These are phyloP conservation scores for Mollisia scopiformis DNA, from an alignment of 2,329 filamentous ascomycete species.

Conservation along the genomic window DNA sequence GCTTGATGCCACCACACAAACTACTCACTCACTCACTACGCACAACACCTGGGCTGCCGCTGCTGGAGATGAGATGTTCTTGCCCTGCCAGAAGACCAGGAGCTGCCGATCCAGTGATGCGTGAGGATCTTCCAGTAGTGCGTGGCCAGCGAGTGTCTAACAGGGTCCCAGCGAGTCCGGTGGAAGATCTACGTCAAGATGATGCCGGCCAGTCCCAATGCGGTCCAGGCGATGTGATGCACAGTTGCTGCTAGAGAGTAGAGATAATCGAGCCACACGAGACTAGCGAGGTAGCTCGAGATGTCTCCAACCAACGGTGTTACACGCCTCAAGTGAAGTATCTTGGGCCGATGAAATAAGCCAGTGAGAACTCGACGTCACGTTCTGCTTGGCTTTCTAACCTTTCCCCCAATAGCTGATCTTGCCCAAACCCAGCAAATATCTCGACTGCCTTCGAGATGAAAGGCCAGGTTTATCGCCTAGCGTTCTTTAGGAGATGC, in stretches of 20 bases:
- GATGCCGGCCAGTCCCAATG: slow-evolving; percentile 11
- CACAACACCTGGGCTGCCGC: too few relatives aligned
- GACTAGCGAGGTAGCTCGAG: slow-evolving; percentile 7
- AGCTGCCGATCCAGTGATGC: slow-evolving; percentile 16
- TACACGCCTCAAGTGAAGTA: slow-evolving; percentile 7
- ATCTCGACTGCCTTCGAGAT: slow-evolving; percentile 9
- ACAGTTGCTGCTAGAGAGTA: background rate
- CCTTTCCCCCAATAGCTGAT: background rate
- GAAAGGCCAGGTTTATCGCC: too few relatives aligned
- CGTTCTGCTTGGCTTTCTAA: background rate
- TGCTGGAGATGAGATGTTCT: too few relatives aligned
- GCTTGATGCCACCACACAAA: too few relatives aligned
- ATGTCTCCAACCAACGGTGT: slow-evolving; percentile 13
- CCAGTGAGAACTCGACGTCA: slow-evolving; percentile 20
- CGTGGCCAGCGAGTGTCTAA: slow-evolving; percentile 3
- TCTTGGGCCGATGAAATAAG: slow-evolving; percentile 13
- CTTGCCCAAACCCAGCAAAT: background rate
- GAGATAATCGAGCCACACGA: background rate
- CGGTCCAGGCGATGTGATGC: slow-evolving; percentile 5
- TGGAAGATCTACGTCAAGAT: slow-evolving; percentile 23
- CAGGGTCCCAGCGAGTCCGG: slow-evolving; percentile 11
- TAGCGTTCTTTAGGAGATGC: too few relatives aligned
- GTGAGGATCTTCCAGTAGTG: slow-evolving; percentile 19
- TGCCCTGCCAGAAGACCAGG: background rate
- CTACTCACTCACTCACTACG: too few relatives aligned